Evolutionary conservation across 768 basidiomycete genomes (phyloP), one percentile per base, ranked within the genome.

Genomic region (Mycena amicta): DNA sequence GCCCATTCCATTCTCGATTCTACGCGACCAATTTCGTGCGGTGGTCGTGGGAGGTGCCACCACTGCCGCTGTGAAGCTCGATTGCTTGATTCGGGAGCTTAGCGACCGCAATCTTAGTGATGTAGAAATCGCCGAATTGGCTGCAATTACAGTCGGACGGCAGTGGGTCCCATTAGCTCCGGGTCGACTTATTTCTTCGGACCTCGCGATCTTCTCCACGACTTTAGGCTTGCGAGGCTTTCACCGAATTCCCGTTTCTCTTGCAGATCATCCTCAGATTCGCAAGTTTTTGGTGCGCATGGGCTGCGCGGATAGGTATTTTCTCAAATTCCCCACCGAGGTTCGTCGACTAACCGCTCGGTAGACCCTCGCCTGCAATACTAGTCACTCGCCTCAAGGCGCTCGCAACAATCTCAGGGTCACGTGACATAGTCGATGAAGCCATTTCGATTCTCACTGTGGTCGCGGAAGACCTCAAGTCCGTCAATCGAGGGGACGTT

Each of bases 291-390:
- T 80, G 31, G 55, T 39, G 15, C 52, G 57, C 3, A 72, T 80
- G 71, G 80, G 79, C 20, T 80, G 80, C 61, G 61, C 65, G 1
- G 70, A 79, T 22, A 67, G 62, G 80, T 80, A 58, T 23, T 68
- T n/a, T 60, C 20, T n/a, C 20, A 26, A 56, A 3, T 22, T 31
- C 26, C 1, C n/a, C n/a, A n/a, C n/a, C n/a, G n/a, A n/a, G n/a
- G n/a, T n/a, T 2, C 29, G 3, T 40, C 23, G 18, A 29, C 22
- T 37, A 28, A 33, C 33, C 16, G 4, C 18, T 53, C 30, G 26
- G 41, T 11, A 78, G 77, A 15, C 77, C 78, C 1, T 69, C 72
- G 0, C 63, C 66, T 1, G 46, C 56, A 26, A 66, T 71, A 1
- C 70, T 77, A 23, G 28, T 72, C 13, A 40, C 22, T 2, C 72